Conservation (phyloP, 352 stramenopile genomes). For the Phytophthora chlamydospora region DNA sequence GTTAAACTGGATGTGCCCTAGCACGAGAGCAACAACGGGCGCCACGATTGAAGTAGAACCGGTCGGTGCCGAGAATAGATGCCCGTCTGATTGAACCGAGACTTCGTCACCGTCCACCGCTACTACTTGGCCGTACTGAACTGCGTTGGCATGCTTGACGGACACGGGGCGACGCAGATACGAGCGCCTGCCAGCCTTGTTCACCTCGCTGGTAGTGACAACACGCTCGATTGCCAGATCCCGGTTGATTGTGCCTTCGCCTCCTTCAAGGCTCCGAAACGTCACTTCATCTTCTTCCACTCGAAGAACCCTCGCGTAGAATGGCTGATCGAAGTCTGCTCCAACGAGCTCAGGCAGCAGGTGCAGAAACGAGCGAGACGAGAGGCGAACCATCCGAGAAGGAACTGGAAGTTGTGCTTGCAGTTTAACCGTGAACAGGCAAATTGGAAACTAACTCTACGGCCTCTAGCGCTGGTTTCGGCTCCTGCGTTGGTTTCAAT, state of each 20-base stretch:
- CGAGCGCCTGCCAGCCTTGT: background rate
- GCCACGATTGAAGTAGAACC: background rate
- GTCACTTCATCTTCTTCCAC: background rate
- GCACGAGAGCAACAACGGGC: background rate
- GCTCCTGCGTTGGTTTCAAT: too few species aligned
- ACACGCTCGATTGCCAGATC: background rate
- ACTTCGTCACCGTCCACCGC: background rate
- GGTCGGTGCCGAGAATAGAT: background rate
- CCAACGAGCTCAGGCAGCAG: slow-evolving; percentile 1
- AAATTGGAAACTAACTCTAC: too few species aligned
- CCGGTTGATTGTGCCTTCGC: background rate
- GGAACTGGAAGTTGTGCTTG: background rate
- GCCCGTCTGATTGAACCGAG: background rate
- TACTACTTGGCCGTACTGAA: slow-evolving; percentile 2
- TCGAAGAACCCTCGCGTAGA: slow-evolving; percentile 7
- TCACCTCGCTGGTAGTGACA: background rate
- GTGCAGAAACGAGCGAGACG: slow-evolving; percentile 5
- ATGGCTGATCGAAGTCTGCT: background rate
- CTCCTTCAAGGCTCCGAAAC: slow-evolving; percentile 2
- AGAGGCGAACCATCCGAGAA: background rate
- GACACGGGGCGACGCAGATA: background rate
- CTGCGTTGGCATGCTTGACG: background rate
- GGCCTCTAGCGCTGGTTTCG: too few species aligned
- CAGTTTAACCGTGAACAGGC: too few species aligned
- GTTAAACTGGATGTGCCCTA: background rate